A percentile compares a stretch with the other conserved stretches of the same genome.
Conservation (phyloP, 257 asterid species). For the Solanum medicagineum region DNA sequence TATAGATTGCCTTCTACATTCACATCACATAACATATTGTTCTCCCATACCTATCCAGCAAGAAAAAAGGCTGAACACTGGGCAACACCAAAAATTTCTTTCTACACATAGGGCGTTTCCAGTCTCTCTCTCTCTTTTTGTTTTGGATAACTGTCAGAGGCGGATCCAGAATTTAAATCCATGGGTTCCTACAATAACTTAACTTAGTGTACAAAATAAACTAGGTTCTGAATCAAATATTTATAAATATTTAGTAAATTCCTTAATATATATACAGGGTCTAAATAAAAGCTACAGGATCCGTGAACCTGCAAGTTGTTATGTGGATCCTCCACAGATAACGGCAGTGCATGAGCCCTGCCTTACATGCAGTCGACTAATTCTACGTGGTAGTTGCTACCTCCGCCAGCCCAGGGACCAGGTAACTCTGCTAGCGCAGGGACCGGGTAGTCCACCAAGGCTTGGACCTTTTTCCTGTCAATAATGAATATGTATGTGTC, state of each 20-base stretch:
- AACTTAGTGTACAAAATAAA: background rate
- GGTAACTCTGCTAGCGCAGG: background rate
- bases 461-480: background rate
- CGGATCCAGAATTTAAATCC: background rate
- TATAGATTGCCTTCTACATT: background rate
- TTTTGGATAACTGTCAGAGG: background rate
- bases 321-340: background rate
- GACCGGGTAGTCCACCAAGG: background rate
- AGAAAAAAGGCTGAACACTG: background rate
- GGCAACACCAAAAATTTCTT: background rate
- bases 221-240: background rate
- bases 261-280: background rate
- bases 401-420: background rate
- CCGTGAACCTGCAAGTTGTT: background rate
- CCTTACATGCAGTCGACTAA: background rate
- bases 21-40: background rate
- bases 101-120: background rate
- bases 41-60: background rate
- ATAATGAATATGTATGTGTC: background rate
- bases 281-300: background rate
- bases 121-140: background rate
- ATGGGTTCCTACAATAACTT: background rate
- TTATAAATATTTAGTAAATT: background rate
- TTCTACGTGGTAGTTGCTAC: background rate
- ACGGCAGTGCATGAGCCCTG: background rate